Base-by-base conservation (phyloP, 2,329 filamentous ascomycete species). In the Endothia cerciana region DNA sequence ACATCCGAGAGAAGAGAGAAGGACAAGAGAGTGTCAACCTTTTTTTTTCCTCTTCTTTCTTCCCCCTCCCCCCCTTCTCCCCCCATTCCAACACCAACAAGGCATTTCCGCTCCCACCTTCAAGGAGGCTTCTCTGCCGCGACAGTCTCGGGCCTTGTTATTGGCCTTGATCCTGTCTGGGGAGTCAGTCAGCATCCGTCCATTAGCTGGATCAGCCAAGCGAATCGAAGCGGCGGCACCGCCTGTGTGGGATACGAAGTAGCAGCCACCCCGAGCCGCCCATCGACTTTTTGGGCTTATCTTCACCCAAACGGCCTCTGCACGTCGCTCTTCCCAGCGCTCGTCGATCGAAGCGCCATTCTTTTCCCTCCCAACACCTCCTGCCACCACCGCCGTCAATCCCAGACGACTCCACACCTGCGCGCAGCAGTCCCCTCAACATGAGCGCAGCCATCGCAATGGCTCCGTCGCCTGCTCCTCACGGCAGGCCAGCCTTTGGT, bases 381-480 rank as follows among this genome's bases (percentile, higher is more conserved):
- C 28, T 36, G 53, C 22, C 49, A 56, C 30, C 41, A 33, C 56
- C 55, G 61, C 38, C 28, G 45, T 33, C 60, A 38, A 28, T 30
- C 45, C 19, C 30, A 36, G 28, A 41, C 43, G 10, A 11, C 7
- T 25, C 28, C 13, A 22, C 47, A n/a, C 5, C 25, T 43, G 30
- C 22, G 61, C 64, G 38, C 60, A 57, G 51, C 58, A 41, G 59
- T 65, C 63, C 61, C 64, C 70, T 71, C 72, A 88, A 72, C 76
- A 90, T 90, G 87, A 89, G 87, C 81, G 83, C 87, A 76, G 87
- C 86, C 77, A 85, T 89, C 75, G 86, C 87, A 73, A 89, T 89
- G 87, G 87, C 85, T 75, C 87, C 87, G 71, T 89, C 87, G 76
- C 87, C 87, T 74, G 87, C 87, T 78, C 87, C 87, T 71, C 87